Conservation (phyloP, 176 grass and related monocot species). For the Raddia distichophylla region DNA sequence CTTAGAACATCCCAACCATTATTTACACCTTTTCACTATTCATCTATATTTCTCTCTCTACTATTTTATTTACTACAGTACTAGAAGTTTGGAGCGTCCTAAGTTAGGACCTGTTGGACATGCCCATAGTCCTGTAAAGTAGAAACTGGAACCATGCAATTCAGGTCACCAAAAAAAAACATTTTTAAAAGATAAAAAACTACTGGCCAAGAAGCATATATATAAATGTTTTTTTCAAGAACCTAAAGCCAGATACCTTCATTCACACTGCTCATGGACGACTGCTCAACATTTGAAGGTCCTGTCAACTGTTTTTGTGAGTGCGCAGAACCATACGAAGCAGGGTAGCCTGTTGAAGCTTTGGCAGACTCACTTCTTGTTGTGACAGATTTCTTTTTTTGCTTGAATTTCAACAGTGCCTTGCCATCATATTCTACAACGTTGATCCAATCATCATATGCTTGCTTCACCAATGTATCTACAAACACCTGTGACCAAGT, state of each 20-base stretch:
- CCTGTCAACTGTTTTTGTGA: conserved; percentile 49
- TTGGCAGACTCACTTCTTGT: conserved; percentile 54
- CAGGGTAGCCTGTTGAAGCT: conserved; percentile 41
- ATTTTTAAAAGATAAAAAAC: background rate
- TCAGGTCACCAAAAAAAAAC: background rate
- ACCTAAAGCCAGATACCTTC: conserved; percentile 52
- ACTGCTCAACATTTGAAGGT: conserved; percentile 41
- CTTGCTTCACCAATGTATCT: conserved; percentile 73
- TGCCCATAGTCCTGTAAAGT: background rate
- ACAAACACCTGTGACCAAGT: conserved; percentile 55
- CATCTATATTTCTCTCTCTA: too few species aligned
- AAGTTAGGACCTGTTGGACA: too few species aligned
- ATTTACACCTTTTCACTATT: too few species aligned
- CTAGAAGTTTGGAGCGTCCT: too few species aligned
- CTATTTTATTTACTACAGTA: too few species aligned
- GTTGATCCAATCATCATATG: conserved; percentile 82
- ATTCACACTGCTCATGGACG: conserved; percentile 26
- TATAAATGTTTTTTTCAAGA: conserved; percentile 3
- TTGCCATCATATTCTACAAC: conserved; percentile 89
- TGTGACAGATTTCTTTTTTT: conserved; percentile 69
- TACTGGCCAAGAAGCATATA: conserved; percentile 13
- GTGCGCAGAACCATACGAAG: conserved; percentile 34
- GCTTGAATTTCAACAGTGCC: conserved; percentile 69
- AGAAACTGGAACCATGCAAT: background rate
- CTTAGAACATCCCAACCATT: too few species aligned